Evolutionary conservation across 768 basidiomycete genomes (phyloP), one percentile per base, ranked within the genome.

Genomic region (Boletus rufocinnamomeus): DNA sequence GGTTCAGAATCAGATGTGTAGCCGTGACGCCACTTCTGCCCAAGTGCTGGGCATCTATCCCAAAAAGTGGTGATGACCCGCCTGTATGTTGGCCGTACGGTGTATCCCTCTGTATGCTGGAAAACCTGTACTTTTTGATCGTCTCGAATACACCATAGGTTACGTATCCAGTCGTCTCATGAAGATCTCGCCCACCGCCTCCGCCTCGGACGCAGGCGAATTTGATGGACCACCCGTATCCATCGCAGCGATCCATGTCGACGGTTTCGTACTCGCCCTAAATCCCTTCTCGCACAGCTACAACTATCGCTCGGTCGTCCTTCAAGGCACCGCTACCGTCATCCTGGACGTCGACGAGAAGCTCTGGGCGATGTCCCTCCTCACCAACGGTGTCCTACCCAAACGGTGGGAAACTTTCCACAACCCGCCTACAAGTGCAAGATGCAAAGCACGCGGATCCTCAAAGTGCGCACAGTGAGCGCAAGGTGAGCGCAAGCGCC

Each of bases 211-310:
- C 25, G 25, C 25, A 28, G 30, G 3, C 2, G 62, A 54, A 38
- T 44, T 44, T 2, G 52, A 62, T 4, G 63, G 55, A 23, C 55
- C 70, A 11, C 44, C 48, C 21, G 50, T 69, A 10, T 69, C 63
- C 60, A 46, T 69, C 30, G 67, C 67, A 25, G 67, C 68, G 21
- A 69, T 65, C 19, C 60, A 68, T 7, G 51, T 69, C 21, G 67
- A 69, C 11, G 67, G 68, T 11, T 55, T 68, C 21, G 67, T 69
- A 32, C 59, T 69, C 38, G 51, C 65, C 44, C 49, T 69, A 1
- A 65, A 43, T 25, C 68, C 67, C 25, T 69, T 69, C 56, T 62
- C 65, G 14, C 63, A 70, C 34, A 68, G 66, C 47, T 69, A 67
- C 52, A 69, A 69, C 52, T 69, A 69, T 35, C 67, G 67, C 6